Base-by-base conservation (phyloP, 2,329 filamentous ascomycete genomes). In the Alternaria metachromatica region DNA sequence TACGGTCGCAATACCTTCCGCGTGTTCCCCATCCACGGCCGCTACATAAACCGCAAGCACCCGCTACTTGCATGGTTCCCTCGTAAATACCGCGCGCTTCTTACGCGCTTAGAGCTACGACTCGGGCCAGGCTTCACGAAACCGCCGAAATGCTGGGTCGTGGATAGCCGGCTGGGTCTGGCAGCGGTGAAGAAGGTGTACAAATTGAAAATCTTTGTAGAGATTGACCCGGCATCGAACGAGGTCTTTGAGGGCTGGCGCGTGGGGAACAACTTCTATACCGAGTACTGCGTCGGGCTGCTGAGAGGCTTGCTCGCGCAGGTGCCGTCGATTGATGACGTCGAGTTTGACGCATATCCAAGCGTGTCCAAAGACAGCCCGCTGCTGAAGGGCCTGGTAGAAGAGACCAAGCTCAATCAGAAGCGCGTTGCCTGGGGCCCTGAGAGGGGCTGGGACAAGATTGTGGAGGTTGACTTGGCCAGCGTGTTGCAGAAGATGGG, bases 41-140 rank as follows among this genome's bases (percentile, higher is more conserved):
- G 84, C 58, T 84, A 90, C 80, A 92, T 92, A 82, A 90, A 92
- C 80, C 89, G 88, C 28, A 92, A 92, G 80, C 88, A 87, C 69
- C 91, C 91, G 1, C 82, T 94, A 0, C 83, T 94, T 26, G 86
- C 89, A 6, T 88, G 91, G 18, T 80, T 94, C 58, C 87, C 88
- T 20, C 79, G 86, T 0, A 82, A 81, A 28, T 89, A 91, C 76
- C 87, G 90, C 33, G 81, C 82, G 15, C 85, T 81, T 49, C 83
- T 94, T 48, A 89, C 85, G 1, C 86, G 86, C 0, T 80, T 94
- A 3, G 89, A 94, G 78, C 79, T 94, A 57, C 87, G 91, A 3
- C 82, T 94, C 0, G 92, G 92, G 0, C 91, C 91, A 0, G 91
- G 91, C 20, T 94, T 90, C 88, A 88, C 83, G 64, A 86, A 86